These are phyloP conservation scores for Penicillium sp. DNA, from an alignment of 2,329 filamentous ascomycete genomes.

Conservation along the genomic window DNA sequence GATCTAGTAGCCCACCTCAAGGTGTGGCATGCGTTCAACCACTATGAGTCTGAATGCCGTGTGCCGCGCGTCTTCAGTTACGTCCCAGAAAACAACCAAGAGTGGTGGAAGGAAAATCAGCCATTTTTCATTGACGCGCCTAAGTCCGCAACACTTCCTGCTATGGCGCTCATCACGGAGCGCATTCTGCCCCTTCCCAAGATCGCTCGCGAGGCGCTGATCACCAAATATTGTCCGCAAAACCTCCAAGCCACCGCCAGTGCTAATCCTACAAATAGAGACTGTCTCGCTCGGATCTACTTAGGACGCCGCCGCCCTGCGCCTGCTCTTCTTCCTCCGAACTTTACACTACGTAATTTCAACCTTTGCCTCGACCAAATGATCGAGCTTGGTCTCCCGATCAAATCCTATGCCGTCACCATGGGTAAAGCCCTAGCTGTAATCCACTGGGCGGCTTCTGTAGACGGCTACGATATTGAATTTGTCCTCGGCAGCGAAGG, in stretches of 20 bases:
- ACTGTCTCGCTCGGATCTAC: constrained; percentile 16
- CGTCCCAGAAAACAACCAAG: constrained; percentile 2
- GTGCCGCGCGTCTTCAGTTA: constrained; percentile 11
- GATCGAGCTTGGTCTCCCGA: constrained; percentile 8
- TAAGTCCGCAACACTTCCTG: constrained; percentile 10
- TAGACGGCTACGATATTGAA: constrained; percentile 15
- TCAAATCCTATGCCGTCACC: neutral
- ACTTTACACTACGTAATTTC: constrained; percentile 13
- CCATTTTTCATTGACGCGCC: constrained; percentile 1
- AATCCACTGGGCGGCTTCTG: constrained; percentile 11
- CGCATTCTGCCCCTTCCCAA: constrained; percentile 22
- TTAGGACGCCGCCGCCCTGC: constrained; percentile 8
- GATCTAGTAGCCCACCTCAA: constrained; percentile 10
- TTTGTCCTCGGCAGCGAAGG: constrained; percentile 15
- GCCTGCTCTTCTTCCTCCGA: constrained; percentile 1
- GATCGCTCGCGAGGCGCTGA: constrained; percentile 18
- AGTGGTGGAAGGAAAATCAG: constrained; percentile 10
- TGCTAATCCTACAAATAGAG: constrained; percentile 9
- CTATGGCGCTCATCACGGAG: constrained; percentile 19
- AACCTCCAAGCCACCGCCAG: neutral
- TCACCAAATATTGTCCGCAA: constrained; percentile 20
- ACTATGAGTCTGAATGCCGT: constrained; percentile 8
- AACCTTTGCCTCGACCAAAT: constrained; percentile 12
- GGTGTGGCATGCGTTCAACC: constrained; percentile 1
- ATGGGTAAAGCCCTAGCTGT: constrained; percentile 11